phyloP scores from a whole-genome alignment of 495 filamentous ascomycete genomes.

The Daldinia grandis region DNA sequence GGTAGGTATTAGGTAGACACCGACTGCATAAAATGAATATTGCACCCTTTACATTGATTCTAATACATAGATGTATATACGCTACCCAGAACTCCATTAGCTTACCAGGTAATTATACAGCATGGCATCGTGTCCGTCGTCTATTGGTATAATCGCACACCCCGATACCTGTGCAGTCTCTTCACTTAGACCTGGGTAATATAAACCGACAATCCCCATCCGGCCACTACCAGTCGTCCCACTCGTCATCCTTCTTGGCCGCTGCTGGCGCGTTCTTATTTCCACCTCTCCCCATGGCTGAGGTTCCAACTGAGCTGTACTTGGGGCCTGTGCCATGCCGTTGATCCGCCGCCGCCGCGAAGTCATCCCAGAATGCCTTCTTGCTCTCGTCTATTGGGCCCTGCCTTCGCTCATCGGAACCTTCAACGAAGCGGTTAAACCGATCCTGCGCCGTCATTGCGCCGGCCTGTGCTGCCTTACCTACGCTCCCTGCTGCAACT shows the following conservation, averaged over 20 bases:
- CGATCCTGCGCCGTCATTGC: slow-evolving; percentile 76
- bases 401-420: slow-evolving; percentile 46
- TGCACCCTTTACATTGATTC: slow-evolving; percentile 16
- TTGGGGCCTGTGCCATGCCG: slow-evolving; percentile 46
- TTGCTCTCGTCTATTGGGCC: slow-evolving; percentile 66
- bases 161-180: slow-evolving; percentile 10
- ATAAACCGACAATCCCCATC: background rate
- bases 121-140: slow-evolving; percentile 36
- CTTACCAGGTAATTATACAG: slow-evolving; percentile 32
- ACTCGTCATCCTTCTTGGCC: slow-evolving; percentile 64
- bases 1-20: background rate
- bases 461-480: slow-evolving; percentile 66
- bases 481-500: slow-evolving; percentile 70
- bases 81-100: slow-evolving; percentile 37
- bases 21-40: background rate
- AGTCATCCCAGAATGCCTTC: slow-evolving; percentile 91
- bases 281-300: slow-evolving; percentile 70
- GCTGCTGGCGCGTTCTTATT: slow-evolving; percentile 48
- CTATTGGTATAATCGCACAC: slow-evolving; percentile 26
- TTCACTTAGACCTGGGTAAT: background rate
- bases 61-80: slow-evolving; percentile 24
- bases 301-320: slow-evolving; percentile 70
- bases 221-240: slow-evolving; percentile 69
- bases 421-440: slow-evolving; percentile 84
- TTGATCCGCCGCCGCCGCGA: slow-evolving; percentile 63